Evolutionary conservation across 768 basidiomycete genomes (phyloP).

Genomic region (Suillus subalutaceus): DNA sequence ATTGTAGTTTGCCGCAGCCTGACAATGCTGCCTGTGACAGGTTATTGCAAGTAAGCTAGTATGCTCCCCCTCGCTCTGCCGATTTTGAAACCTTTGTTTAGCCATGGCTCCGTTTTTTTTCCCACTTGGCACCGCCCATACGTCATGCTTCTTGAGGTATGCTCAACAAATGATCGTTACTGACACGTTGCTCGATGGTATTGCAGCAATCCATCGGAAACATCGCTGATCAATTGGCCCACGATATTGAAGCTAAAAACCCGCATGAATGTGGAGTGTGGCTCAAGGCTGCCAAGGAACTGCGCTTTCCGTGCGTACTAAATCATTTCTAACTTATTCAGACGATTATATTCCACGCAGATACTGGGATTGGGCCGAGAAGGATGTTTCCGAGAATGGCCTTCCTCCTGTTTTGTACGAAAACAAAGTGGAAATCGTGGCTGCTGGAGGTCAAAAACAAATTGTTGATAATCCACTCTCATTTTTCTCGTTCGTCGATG

Average conservation of each 20-base stretch:
- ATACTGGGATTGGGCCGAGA: constrained; percentile 34
- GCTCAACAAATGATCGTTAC: background rate
- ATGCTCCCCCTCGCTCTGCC: no score
- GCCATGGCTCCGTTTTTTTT: constrained; percentile 25
- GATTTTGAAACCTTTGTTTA: constrained; percentile 8
- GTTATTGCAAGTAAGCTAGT: constrained; percentile 30
- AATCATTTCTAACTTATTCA: background rate
- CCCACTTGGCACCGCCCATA: constrained; percentile 32
- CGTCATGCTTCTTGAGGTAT: constrained; percentile 28
- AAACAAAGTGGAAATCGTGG: constrained; percentile 16
- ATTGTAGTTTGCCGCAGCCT: background rate
- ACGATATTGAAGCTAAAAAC: constrained; percentile 25
- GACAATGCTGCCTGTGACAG: constrained; percentile 11
- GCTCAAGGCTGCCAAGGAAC: constrained; percentile 23
- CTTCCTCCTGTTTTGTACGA: constrained; percentile 24
- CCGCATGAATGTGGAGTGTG: constrained; percentile 22
- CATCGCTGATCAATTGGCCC: constrained; percentile 25
- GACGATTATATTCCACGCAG: constrained; percentile 10
- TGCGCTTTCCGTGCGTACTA: constrained; percentile 30
- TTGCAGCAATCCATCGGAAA: constrained; percentile 31
- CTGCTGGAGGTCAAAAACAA: constrained; percentile 12
- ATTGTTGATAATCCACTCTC: constrained; percentile 24
- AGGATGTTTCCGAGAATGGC: constrained; percentile 19
- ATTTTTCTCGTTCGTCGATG: constrained; percentile 17
- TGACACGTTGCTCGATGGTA: background rate